Conservation (phyloP, 306 rosid species). For the Albizia julibrissin region DNA sequence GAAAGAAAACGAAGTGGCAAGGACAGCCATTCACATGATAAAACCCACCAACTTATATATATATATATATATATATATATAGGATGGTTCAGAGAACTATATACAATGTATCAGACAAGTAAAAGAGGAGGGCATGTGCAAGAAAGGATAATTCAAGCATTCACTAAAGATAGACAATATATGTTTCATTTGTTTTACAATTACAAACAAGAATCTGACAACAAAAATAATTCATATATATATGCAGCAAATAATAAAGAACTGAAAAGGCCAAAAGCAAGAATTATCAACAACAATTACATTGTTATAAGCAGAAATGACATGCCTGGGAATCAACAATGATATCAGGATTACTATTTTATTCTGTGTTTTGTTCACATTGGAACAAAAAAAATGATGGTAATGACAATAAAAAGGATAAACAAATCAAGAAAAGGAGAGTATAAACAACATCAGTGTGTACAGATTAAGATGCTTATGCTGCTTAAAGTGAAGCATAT, state of each 20-base stretch:
- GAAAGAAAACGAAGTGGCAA: too few relatives aligned
- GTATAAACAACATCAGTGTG: not conserved
- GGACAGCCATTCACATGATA: too few relatives aligned
- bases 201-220: conserved; percentile 37
- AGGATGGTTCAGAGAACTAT: too few relatives aligned
- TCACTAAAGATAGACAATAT: conserved; percentile 61
- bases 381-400: not conserved
- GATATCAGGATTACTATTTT: not conserved
- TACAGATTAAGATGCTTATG: not conserved
- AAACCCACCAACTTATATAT: too few relatives aligned
- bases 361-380: not conserved
- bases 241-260: too few relatives aligned
- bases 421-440: not conserved
- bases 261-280: not conserved
- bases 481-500: conserved; percentile 4
- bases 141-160: conserved; percentile 38
- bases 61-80: too few relatives aligned
- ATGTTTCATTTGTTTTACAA: conserved; percentile 30
- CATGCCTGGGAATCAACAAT: conserved; percentile 12
- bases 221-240: conserved; percentile 29
- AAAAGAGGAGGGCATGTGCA: conserved; percentile 56
- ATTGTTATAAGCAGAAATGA: conserved; percentile 15
- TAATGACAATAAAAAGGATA: too few relatives aligned
- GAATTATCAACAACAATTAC: conserved; percentile 21
- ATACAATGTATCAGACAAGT: conserved; percentile 38